Conservation (phyloP, 805 yeast genomes). For the Ogataea paradorogensis region DNA sequence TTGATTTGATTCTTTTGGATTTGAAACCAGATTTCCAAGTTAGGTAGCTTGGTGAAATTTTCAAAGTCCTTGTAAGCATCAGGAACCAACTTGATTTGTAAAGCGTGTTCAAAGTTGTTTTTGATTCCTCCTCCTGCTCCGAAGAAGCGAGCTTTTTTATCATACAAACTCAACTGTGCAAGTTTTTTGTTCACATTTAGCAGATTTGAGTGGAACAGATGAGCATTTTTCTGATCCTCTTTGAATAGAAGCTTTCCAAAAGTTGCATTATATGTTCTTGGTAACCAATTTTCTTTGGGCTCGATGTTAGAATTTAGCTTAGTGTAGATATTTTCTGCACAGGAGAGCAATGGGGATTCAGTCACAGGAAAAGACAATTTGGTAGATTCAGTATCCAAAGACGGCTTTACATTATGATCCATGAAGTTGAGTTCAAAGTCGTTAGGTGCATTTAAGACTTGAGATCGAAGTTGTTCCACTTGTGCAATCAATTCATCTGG, state of each 20-base stretch:
- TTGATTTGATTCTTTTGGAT: slow-evolving; percentile 21
- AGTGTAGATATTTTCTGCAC: slow-evolving; percentile 5
- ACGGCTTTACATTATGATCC: slow-evolving; percentile 6
- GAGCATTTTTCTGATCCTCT: slow-evolving; percentile 8
- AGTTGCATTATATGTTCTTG: slow-evolving; percentile 27
- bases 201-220: slow-evolving; percentile 27
- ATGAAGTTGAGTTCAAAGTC: slow-evolving; percentile 30
- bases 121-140: slow-evolving; percentile 32
- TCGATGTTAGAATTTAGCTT: slow-evolving; percentile 9
- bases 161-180: slow-evolving; percentile 21
- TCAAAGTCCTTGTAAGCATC: slow-evolving; percentile 28
- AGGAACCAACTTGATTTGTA: slow-evolving; percentile 33
- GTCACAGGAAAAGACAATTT: neutral
- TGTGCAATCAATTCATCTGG: slow-evolving; percentile 20
- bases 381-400: neutral
- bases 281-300: slow-evolving; percentile 17
- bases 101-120: slow-evolving; percentile 27
- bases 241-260: slow-evolving; percentile 28
- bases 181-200: slow-evolving; percentile 26
- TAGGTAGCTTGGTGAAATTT: slow-evolving; percentile 26
- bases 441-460: slow-evolving; percentile 24
- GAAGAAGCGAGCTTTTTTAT: slow-evolving; percentile 25
- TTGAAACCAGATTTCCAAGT: slow-evolving; percentile 33
- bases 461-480: slow-evolving; percentile 18
- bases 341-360: neutral